Base-by-base conservation (phyloP, 2,329 filamentous ascomycete species). In the Calonectria hongkongensis region DNA sequence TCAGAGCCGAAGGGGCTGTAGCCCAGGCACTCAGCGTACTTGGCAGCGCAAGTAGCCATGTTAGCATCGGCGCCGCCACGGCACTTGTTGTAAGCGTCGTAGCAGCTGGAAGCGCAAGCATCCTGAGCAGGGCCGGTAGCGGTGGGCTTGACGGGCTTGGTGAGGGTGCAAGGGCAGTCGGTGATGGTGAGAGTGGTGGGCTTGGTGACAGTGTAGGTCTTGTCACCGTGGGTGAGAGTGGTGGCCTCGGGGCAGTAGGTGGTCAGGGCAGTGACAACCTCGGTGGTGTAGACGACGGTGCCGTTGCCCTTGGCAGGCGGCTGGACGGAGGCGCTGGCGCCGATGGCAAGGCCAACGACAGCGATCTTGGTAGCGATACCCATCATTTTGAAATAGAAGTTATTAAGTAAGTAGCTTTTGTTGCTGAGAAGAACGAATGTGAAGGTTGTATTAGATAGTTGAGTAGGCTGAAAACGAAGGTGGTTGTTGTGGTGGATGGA, bases 201-300 rank as follows among this genome's bases (percentile, higher is more conserved):
- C 86, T 89, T 86, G 76, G 92, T 92, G 85, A 95, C 87, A 79
- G 89, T 93, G 89, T 93, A 94, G 85, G 92, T 94, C 83, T 89
- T 87, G 85, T 85, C 87, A 82, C 88, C 89, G 86, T 93, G 87
- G 81, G 89, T 90, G 84, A 94, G 85, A 79, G 87, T 84, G 79
- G 93, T 94, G 76, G 93, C 84, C 77, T 82, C 87, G 33, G 93
- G 92, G 91, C 93, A 95, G 90, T 89, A 94, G 82, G 93, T 95
- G 85, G 89, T 91, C 87, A 90, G 90, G 72, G 86, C 84, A 71
- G 90, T 92, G 76, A 94, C 89, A 76, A 91, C 86, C 88, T 93
- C 90, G 79, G 92, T 94, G 85, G 88, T 88, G 72, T 89, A 90
- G 83, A 86, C 87, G 77, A 86, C 86, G 83, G 72, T 75, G 73